These are phyloP conservation scores for Solanum sparsipilum DNA, from an alignment of 257 asterid species.

Conservation along the genomic window DNA sequence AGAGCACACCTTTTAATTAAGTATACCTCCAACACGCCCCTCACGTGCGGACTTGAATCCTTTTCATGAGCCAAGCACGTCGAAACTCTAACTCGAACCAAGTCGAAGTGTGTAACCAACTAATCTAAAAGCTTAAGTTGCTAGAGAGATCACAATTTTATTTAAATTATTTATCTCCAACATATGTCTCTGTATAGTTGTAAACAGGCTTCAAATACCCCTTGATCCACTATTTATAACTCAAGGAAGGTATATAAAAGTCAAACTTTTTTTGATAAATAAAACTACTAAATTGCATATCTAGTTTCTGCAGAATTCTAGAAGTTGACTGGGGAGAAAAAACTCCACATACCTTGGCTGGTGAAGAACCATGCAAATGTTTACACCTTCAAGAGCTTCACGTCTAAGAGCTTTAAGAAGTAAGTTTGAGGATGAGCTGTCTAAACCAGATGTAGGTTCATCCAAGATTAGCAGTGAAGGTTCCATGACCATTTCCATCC, in stretches of 20 bases:
- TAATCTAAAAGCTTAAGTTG: background rate
- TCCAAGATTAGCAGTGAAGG: slow-evolving; percentile 90
- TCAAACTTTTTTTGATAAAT: background rate
- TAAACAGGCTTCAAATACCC: background rate
- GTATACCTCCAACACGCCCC: background rate
- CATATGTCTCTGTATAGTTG: background rate
- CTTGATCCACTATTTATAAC: background rate
- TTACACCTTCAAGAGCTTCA: slow-evolving; percentile 96
- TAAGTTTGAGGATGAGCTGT: slow-evolving; percentile 86
- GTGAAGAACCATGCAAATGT: slow-evolving; percentile 94
- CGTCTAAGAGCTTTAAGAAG: slow-evolving; percentile 91
- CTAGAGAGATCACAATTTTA: background rate
- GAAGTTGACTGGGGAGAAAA: background rate
- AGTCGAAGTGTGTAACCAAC: background rate
- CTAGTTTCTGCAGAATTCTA: background rate
- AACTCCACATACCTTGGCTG: slow-evolving; percentile 65
- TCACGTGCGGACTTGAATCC: background rate
- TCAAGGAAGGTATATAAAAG: background rate
- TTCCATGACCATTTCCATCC: slow-evolving; percentile 94
- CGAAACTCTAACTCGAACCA: background rate
- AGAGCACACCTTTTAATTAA: background rate
- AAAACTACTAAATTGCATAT: background rate
- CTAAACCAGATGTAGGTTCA: slow-evolving; percentile 96
- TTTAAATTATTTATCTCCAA: background rate
- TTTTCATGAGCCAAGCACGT: background rate